Conservation (phyloP, 257 asterid genomes). For the Buddleja alternifolia region DNA sequence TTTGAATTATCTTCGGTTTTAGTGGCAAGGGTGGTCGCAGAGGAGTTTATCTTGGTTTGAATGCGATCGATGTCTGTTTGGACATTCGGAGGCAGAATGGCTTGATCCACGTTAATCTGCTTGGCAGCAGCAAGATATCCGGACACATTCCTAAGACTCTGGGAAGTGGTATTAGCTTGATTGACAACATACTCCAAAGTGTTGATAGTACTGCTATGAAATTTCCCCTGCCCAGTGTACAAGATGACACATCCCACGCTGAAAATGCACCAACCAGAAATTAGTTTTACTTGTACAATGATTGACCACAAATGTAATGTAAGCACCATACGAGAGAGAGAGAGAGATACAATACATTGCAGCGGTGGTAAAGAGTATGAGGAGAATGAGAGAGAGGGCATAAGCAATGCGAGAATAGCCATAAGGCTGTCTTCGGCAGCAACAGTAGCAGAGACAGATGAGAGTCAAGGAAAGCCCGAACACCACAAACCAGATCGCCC, state of each 20-base stretch:
- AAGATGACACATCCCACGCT: slow-evolving; percentile 77
- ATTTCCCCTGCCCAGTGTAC: slow-evolving; percentile 73
- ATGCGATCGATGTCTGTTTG: slow-evolving; percentile 76
- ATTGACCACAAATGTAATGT: neutral
- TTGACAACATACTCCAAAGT: slow-evolving; percentile 60
- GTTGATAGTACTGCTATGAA: slow-evolving; percentile 49
- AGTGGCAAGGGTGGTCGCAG: slow-evolving; percentile 69
- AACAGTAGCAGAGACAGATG: slow-evolving; percentile 52
- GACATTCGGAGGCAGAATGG: slow-evolving; percentile 62
- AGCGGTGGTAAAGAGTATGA: slow-evolving; percentile 56
- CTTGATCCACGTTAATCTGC: slow-evolving; percentile 62
- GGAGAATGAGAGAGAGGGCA: slow-evolving; percentile 67
- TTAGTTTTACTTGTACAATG: slow-evolving; percentile 6
- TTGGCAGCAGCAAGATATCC: slow-evolving; percentile 78
- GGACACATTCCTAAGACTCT: slow-evolving; percentile 63
- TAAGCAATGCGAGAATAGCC: slow-evolving; percentile 72
- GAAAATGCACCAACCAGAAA: slow-evolving; percentile 36
- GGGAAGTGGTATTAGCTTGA: slow-evolving; percentile 69
- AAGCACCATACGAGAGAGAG: slow-evolving; percentile 3
- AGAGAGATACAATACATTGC: slow-evolving; percentile 50
- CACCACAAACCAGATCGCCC: slow-evolving; percentile 54
- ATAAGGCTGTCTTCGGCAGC: slow-evolving; percentile 59
- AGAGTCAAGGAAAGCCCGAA: slow-evolving; percentile 50
- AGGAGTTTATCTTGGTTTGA: slow-evolving; percentile 68
- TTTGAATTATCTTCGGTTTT: slow-evolving; percentile 61